Base-by-base conservation (phyloP, 2,329 filamentous ascomycete genomes). In the Ascosphaera acerosa region DNA sequence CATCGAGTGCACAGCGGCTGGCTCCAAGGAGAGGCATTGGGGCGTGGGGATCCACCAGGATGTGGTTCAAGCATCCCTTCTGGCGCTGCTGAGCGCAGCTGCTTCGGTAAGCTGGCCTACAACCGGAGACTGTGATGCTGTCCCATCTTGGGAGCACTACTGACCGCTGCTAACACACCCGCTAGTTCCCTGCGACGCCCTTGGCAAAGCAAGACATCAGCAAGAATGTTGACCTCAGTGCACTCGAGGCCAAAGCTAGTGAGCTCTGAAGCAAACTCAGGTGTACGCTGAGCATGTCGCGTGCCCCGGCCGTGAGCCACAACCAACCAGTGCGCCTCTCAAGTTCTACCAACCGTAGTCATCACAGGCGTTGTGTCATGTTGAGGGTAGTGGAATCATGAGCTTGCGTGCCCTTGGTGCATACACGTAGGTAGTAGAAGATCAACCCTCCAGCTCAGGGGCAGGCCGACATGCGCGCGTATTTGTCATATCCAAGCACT, bases 41-140 rank as follows among this genome's bases (percentile, higher is more conserved):
- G 81, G 81, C 41, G 75, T 91, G 4, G 81, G 78, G 19, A 77
- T 92, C 42, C 78, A 92, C 49, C 74, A 84, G 49, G 84, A 91
- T 58, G 78, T 89, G 36, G 78, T 89, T 14, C 77, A 89, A 51
- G 81, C 77, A 43, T 82, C 74, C 50, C 64, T 92, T 45, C 76
- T 81, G 48, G 82, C 82, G 35, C 59, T 91, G 41, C 58, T 91
- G 48, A 76, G 73, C 41, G 82, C 81, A 31, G 81, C 82, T 33
- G 77, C 70, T 50, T 84, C 76, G 45, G 80, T 89, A 59, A 66
- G 75, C 64, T 36, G 35, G 31, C 30, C 23, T 6, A 17, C 19
- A 12, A 17, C 17, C 15, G 15, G 27, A n/a, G 16, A 14, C 10
- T 31, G 15, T 15, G n/a, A 6, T 15, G 10, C 12, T 29, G 15